These are phyloP conservation scores for Cladophialophora bantiana DNA, from an alignment of 2,329 filamentous ascomycete species.

Conservation along the genomic window DNA sequence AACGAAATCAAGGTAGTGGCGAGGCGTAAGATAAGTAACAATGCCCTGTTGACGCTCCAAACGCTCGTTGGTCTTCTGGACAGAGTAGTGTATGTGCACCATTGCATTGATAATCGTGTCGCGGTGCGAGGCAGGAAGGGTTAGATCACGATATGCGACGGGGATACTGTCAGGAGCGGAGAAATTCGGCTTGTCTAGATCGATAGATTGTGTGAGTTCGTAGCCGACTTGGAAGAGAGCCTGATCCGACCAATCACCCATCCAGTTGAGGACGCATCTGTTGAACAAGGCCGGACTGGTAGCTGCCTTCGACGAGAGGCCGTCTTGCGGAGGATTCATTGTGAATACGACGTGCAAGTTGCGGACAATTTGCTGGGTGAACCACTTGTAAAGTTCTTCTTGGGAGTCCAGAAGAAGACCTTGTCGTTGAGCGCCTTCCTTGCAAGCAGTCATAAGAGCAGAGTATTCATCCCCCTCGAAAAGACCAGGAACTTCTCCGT, in stretches of 20 bases:
- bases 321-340: constrained; percentile 98
- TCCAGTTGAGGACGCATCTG: constrained; percentile 99
- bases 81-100: constrained; percentile 97
- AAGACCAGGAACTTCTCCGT: constrained; percentile 97
- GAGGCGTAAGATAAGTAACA: constrained; percentile 89
- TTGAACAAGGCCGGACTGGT: constrained; percentile 99
- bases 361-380: constrained; percentile 98
- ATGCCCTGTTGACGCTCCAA: constrained; percentile 91
- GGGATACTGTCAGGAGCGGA: constrained; percentile 88
- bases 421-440: constrained; percentile 96
- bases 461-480: constrained; percentile 99
- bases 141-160: constrained; percentile 86
- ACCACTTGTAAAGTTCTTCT: constrained; percentile 99
- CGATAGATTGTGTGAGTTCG: constrained; percentile 94
- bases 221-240: constrained; percentile 97
- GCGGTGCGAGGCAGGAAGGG: constrained; percentile 84
- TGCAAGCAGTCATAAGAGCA: constrained; percentile 98
- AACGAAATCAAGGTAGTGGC: constrained; percentile 97
- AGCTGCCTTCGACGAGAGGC: constrained; percentile 91
- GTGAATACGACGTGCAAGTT: constrained; percentile 99
- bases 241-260: constrained; percentile 99
- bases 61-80: constrained; percentile 87
- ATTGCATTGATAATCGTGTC: constrained; percentile 96
- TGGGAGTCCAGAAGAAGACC: constrained; percentile 94
- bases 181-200: constrained; percentile 88